Evolutionary conservation across 2,329 filamentous ascomycete species (phyloP).

Genomic region (Fusarium sp.): DNA sequence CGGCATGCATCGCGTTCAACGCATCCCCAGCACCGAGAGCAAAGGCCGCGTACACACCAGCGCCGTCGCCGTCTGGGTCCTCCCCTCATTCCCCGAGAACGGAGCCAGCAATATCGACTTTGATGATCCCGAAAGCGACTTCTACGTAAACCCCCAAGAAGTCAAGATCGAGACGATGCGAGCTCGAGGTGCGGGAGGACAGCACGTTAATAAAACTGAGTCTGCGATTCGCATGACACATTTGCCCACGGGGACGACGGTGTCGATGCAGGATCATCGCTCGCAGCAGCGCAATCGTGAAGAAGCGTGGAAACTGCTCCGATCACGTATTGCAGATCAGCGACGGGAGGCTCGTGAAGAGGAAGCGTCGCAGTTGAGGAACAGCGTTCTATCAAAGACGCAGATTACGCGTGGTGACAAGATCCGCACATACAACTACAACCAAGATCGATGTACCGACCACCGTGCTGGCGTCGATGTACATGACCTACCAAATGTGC

Average conservation of each 20-base stretch:
- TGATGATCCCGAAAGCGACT: constrained; percentile 90
- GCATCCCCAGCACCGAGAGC: constrained; percentile 90
- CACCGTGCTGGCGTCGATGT: constrained; percentile 86
- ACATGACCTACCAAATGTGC: constrained; percentile 84
- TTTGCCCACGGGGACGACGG: constrained; percentile 85
- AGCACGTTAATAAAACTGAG: constrained; percentile 99
- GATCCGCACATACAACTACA: constrained; percentile 90
- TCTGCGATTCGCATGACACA: constrained; percentile 95
- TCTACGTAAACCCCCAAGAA: constrained; percentile 88
- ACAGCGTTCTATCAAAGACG: constrained; percentile 83
- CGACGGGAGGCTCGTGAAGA: constrained; percentile 88
- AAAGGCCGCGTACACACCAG: constrained; percentile 95
- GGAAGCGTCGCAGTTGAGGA: constrained; percentile 79
- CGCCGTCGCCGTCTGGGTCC: constrained; percentile 91
- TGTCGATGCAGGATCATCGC: constrained; percentile 92
- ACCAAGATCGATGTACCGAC: constrained; percentile 85
- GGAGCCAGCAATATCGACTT: constrained; percentile 70
- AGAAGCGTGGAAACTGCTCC: constrained; percentile 87
- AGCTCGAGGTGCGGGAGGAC: constrained; percentile 90
- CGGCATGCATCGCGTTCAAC: constrained; percentile 95
- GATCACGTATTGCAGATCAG: constrained; percentile 84
- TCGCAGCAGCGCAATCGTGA: constrained; percentile 93
- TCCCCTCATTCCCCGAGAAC: constrained; percentile 82
- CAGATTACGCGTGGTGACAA: constrained; percentile 94
- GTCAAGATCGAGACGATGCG: constrained; percentile 92